Evolutionary conservation across 2,329 filamentous ascomycete species (phyloP).

Genomic region (Alternaria arborescens): DNA sequence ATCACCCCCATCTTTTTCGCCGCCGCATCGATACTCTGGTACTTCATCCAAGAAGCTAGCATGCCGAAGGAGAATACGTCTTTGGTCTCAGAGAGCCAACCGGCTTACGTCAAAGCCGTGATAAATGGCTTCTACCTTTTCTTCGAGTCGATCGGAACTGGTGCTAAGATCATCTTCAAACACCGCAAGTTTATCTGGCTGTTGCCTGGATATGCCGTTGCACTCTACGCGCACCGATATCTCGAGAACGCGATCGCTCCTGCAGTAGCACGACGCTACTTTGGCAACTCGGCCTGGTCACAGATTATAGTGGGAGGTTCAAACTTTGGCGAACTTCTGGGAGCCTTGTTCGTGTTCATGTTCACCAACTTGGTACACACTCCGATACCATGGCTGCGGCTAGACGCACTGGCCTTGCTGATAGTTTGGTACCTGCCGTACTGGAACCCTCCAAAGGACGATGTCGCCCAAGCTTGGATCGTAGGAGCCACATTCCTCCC

Average conservation of each 20-base stretch:
- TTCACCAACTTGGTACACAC: conserved; percentile 60
- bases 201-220: conserved; percentile 59
- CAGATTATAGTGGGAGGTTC: conserved; percentile 62
- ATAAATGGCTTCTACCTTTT: conserved; percentile 56
- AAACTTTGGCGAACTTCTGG: conserved; percentile 61
- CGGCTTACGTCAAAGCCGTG: conserved; percentile 51
- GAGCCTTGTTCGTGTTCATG: conserved; percentile 59
- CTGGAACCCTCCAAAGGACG: conserved; percentile 53
- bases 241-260: conserved; percentile 61
- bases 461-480: conserved; percentile 58
- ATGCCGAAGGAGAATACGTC: conserved; percentile 36
- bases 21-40: conserved; percentile 55
- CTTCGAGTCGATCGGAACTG: conserved; percentile 58
- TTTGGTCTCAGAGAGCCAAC: conserved; percentile 35
- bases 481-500: conserved; percentile 58
- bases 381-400: conserved; percentile 61
- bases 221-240: conserved; percentile 61
- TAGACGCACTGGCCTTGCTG: conserved; percentile 58
- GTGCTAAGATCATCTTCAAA: conserved; percentile 58
- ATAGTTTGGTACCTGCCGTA: conserved; percentile 61
- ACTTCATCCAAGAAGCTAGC: conserved; percentile 56
- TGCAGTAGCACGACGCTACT: conserved; percentile 57
- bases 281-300: conserved; percentile 59
- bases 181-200: conserved; percentile 61
- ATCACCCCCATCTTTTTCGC: conserved; percentile 61